phyloP scores from a whole-genome alignment of 2,329 filamentous ascomycete genomes.

The Dryadomyces quercus-mongolicae region DNA sequence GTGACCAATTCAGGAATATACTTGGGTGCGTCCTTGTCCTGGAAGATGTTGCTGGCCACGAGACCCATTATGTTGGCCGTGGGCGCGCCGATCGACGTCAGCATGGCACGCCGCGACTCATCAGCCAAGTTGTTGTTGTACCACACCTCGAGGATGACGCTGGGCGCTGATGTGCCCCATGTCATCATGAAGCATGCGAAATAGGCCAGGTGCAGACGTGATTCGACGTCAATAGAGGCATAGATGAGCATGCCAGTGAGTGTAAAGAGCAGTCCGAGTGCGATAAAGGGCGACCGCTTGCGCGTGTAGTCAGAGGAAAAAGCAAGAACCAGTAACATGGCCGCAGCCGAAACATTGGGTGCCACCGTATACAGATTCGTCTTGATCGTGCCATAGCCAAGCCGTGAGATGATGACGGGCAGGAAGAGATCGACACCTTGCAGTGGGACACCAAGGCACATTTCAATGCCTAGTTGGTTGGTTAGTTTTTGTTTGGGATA shows the following conservation, averaged over 20 bases:
- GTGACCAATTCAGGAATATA: constrained; percentile 44
- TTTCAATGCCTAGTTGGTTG: background rate
- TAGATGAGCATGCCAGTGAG: background rate
- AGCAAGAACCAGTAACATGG: constrained; percentile 14
- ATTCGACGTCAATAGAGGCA: background rate
- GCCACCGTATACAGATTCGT: background rate
- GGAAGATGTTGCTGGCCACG: constrained; percentile 50
- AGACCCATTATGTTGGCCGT: constrained; percentile 67
- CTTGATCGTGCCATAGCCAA: constrained; percentile 16
- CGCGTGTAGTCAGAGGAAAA: background rate
- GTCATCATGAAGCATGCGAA: background rate
- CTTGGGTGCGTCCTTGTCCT: constrained; percentile 49
- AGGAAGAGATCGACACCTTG: constrained; percentile 25
- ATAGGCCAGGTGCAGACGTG: background rate
- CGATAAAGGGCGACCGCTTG: background rate
- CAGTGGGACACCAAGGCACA: background rate
- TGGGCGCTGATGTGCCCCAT: background rate
- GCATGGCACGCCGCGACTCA: constrained; percentile 39
- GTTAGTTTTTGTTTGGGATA: too few relatives aligned
- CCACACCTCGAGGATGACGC: background rate
- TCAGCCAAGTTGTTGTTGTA: background rate
- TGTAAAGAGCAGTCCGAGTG: background rate
- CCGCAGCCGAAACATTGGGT: background rate
- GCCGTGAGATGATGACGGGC: constrained; percentile 39
- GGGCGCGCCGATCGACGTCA: constrained; percentile 63